A percentile compares a stretch with the other conserved stretches of the same genome.
These are phyloP conservation scores for Aspergillus carbonarius DNA, from an alignment of 2,329 filamentous ascomycete species.

Conservation along the genomic window DNA sequence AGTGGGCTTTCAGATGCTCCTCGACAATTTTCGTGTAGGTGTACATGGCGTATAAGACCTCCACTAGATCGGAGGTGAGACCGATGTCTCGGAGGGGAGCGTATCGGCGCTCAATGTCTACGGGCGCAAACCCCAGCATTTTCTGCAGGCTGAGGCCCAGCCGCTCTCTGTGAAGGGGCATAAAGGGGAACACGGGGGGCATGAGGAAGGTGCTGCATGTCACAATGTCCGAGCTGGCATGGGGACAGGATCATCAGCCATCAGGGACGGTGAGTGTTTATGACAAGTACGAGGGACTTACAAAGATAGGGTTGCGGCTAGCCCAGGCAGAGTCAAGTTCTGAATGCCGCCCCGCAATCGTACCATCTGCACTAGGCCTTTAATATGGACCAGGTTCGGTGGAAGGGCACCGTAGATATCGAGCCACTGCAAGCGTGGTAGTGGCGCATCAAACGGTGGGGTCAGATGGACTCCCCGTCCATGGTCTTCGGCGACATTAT, in stretches of 20 bases:
- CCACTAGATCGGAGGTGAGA: conserved; percentile 28
- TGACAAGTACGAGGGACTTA: conserved; percentile 20
- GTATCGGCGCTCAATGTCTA: conserved; percentile 27
- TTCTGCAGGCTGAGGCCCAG: conserved; percentile 21
- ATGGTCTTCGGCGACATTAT: conserved; percentile 29
- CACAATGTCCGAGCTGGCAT: conserved; percentile 29
- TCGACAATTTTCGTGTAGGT: conserved; percentile 33
- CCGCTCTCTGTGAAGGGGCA: conserved; percentile 24
- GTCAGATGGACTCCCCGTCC: conserved; percentile 11
- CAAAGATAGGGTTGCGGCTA: conserved; percentile 41
- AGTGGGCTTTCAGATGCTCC: conserved; percentile 18
- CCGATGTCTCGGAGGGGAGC: conserved; percentile 25
- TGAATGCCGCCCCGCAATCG: conserved; percentile 38
- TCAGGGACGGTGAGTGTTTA: neutral
- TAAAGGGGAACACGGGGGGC: conserved; percentile 28
- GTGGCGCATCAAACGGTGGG: conserved; percentile 35
- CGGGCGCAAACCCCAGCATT: conserved; percentile 26
- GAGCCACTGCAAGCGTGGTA: conserved; percentile 38
- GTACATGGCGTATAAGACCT: conserved; percentile 32
- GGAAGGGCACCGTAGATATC: conserved; percentile 37
- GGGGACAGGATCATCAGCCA: conserved; percentile 6
- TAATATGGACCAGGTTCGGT: conserved; percentile 36
- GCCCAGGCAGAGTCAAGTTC: conserved; percentile 36
- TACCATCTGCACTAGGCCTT: conserved; percentile 37
- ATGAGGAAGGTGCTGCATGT: conserved; percentile 25